Percentiles rank a stretch among this genome's conserved stretches.
These are phyloP conservation scores for Dothiorella sarmentorum DNA, from an alignment of 2,329 filamentous ascomycete species.

Conservation along the genomic window DNA sequence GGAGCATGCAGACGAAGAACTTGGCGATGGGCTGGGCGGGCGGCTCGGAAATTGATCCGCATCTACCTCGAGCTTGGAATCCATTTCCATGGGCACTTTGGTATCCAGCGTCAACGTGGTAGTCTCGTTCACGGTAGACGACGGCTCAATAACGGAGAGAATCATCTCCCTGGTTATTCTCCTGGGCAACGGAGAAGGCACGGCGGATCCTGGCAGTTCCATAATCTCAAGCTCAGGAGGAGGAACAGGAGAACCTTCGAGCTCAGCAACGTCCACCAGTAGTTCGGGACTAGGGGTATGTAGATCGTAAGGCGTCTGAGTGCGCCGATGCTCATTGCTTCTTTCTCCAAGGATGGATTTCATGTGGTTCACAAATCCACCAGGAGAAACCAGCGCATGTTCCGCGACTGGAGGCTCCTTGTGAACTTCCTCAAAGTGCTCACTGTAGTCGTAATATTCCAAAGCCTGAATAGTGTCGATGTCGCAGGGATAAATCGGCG, in stretches of 20 bases:
- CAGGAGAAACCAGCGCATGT: constrained; percentile 23
- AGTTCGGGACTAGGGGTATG: constrained; percentile 11
- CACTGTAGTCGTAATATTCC: constrained; percentile 38
- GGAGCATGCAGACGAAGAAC: not conserved
- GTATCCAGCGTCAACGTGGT: constrained; percentile 19
- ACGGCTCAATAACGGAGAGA: constrained; percentile 28
- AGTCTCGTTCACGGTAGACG: constrained; percentile 27
- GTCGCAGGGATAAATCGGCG: not conserved
- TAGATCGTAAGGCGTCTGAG: not conserved
- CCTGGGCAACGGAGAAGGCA: constrained; percentile 31
- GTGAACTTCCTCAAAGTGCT: constrained; percentile 34
- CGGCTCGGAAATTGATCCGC: not conserved
- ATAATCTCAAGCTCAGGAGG: constrained; percentile 22
- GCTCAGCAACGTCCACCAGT: constrained; percentile 26
- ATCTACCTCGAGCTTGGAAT: not conserved
- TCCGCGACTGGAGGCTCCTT: constrained; percentile 6
- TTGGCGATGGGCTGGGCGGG: not conserved
- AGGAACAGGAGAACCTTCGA: constrained; percentile 4
- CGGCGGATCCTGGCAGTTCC: constrained; percentile 24
- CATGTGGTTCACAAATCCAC: constrained; percentile 42
- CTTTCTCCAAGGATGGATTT: constrained; percentile 42
- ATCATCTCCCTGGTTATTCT: constrained; percentile 35
- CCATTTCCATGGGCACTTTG: constrained; percentile 5
- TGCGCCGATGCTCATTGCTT: not conserved
- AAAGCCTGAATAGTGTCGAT: constrained; percentile 15